phyloP scores from a whole-genome alignment of 495 filamentous ascomycete genomes.

The Margaritispora aquatica region DNA sequence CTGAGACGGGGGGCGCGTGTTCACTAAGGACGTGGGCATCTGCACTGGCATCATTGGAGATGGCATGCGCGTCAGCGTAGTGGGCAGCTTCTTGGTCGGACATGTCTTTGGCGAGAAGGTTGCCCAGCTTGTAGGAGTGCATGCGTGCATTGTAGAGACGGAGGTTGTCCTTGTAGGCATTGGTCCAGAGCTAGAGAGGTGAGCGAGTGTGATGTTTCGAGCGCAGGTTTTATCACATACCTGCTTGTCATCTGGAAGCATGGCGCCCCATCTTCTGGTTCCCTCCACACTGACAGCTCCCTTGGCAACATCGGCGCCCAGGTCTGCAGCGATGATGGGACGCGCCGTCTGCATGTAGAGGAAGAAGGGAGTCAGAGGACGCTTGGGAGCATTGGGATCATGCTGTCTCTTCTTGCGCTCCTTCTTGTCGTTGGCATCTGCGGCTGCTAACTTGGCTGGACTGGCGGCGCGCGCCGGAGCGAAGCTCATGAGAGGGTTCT shows the following conservation, averaged over 20 bases:
- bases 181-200: slow-evolving; percentile 56
- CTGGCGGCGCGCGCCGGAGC: slow-evolving; percentile 32
- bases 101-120: slow-evolving; percentile 57
- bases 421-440: slow-evolving; percentile 56
- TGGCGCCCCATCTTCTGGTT: slow-evolving; percentile 71
- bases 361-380: slow-evolving; percentile 90
- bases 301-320: slow-evolving; percentile 62
- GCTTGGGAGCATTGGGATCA: slow-evolving; percentile 92
- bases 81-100: slow-evolving; percentile 48
- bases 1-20: too few relatives aligned
- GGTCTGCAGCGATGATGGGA: slow-evolving; percentile 64
- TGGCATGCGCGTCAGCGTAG: slow-evolving; percentile 49
- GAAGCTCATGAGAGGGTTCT: slow-evolving; percentile 36
- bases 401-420: slow-evolving; percentile 82
- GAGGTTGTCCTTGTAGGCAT: slow-evolving; percentile 69
- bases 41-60: slow-evolving; percentile 23
- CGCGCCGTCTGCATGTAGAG: slow-evolving; percentile 84
- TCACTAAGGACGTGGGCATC: slow-evolving; percentile 23
- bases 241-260: slow-evolving; percentile 66
- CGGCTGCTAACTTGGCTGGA: slow-evolving; percentile 23
- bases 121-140: slow-evolving; percentile 65
- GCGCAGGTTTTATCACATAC: slow-evolving; percentile 37
- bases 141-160: slow-evolving; percentile 65
- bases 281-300: slow-evolving; percentile 79
- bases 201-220: slow-evolving; percentile 2